phyloP scores from a whole-genome alignment of 306 rosid genomes.

The Citrullus amarus region DNA sequence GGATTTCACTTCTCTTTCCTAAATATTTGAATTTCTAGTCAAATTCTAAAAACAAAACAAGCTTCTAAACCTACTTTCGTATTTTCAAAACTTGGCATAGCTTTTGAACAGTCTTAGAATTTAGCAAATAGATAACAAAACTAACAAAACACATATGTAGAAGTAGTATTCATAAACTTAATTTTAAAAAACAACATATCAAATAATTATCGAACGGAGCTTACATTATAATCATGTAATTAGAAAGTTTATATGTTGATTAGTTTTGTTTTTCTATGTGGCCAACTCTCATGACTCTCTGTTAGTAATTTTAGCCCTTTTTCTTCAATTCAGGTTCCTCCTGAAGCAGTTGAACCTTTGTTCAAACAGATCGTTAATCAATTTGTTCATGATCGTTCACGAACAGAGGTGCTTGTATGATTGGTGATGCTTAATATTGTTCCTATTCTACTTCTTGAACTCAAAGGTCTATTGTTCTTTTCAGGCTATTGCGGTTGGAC shows the following conservation, averaged over 20 bases:
- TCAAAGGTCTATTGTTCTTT: constrained; percentile 1
- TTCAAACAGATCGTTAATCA: constrained; percentile 80
- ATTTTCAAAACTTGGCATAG: background rate
- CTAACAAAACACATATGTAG: background rate
- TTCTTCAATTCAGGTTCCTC: constrained; percentile 55
- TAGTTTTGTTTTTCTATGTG: background rate
- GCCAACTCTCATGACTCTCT: background rate
- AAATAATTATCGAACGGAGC: no score
- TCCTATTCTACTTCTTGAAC: constrained; percentile 16
- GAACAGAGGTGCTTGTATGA: constrained; percentile 57
- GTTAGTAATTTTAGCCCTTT: background rate
- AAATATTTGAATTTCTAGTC: no score
- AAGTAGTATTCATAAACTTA: background rate
- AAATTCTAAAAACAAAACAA: no score
- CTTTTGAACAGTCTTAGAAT: background rate
- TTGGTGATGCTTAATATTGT: background rate
- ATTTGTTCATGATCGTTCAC: constrained; percentile 83
- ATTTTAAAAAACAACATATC: no score
- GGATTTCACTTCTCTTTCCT: background rate
- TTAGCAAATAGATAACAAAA: background rate
- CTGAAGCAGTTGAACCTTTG: constrained; percentile 73
- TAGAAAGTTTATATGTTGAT: background rate
- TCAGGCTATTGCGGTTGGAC: constrained; percentile 92
- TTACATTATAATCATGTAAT: background rate
- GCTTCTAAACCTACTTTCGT: no score